A percentile compares a stretch with the other conserved stretches of the same genome.
These are phyloP conservation scores for Annona squamosa DNA, from an alignment of 164 flowering plant species.

Conservation along the genomic window DNA sequence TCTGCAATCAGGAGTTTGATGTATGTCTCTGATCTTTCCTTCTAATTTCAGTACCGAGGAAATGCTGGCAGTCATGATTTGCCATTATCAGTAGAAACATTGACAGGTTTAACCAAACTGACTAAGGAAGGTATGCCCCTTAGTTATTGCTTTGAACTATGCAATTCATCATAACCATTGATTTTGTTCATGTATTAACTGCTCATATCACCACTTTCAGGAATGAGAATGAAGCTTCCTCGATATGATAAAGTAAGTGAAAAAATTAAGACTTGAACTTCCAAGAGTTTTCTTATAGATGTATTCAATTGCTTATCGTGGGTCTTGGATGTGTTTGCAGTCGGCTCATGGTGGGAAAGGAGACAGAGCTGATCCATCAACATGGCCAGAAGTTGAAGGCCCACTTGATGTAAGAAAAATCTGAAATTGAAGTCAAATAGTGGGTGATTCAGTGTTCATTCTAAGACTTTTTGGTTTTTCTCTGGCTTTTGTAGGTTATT, in stretches of 20 bases:
- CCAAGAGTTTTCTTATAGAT: background rate
- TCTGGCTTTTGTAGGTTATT: constrained; percentile 44
- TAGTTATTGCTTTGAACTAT: background rate
- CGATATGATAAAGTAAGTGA: constrained; percentile 82
- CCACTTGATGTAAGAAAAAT: constrained; percentile 56
- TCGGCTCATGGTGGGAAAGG: constrained; percentile 87
- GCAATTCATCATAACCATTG: constrained; percentile 1
- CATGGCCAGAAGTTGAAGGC: constrained; percentile 96
- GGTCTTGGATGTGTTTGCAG: constrained; percentile 26
- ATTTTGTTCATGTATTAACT: background rate
- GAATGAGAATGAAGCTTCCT: constrained; percentile 86
- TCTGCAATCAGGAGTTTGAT: background rate
- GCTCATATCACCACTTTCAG: constrained; percentile 28
- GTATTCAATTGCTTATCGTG: constrained; percentile 10
- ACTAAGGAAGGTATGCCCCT: constrained; percentile 60
- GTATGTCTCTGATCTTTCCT: background rate
- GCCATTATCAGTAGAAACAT: constrained; percentile 59
- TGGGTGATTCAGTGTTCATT: background rate
- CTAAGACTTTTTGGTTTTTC: background rate
- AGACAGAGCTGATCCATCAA: constrained; percentile 80
- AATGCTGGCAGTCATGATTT: constrained; percentile 99
- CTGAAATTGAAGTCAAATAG: background rate
- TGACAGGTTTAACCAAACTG: constrained; percentile 49
- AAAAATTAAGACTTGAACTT: background rate
- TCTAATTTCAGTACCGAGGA: constrained; percentile 59